Evolutionary conservation across 257 asterid genomes (phyloP).

Genomic region (Orobanche coerulescens): DNA sequence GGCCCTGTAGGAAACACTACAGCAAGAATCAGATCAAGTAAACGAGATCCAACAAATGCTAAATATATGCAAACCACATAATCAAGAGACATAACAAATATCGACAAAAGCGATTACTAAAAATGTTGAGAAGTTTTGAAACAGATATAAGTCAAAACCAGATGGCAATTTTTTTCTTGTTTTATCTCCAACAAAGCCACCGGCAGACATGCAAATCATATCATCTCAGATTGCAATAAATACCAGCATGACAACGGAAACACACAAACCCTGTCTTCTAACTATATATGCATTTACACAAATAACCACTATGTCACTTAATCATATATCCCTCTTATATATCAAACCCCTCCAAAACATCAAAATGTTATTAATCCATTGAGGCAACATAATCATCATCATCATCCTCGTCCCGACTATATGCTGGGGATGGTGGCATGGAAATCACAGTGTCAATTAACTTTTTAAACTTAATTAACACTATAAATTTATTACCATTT

Average conservation of each 20-base stretch:
- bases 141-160: background rate
- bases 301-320: background rate
- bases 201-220: background rate
- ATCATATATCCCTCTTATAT: no score
- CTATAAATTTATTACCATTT: no score
- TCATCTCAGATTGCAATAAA: background rate
- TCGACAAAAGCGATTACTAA: background rate
- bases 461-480: no score
- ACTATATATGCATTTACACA: no score
- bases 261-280: no score
- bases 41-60: background rate
- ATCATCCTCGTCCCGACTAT: no score
- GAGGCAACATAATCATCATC: no score
- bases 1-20: background rate
- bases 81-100: no score
- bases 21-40: background rate
- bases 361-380: background rate
- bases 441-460: no score
- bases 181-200: background rate
- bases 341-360: background rate
- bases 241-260: no score
- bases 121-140: background rate
- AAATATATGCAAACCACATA: background rate
- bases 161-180: background rate
- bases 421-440: no score